Base-by-base conservation (phyloP, 139 green algal species). In the Micractinium sp. region DNA sequence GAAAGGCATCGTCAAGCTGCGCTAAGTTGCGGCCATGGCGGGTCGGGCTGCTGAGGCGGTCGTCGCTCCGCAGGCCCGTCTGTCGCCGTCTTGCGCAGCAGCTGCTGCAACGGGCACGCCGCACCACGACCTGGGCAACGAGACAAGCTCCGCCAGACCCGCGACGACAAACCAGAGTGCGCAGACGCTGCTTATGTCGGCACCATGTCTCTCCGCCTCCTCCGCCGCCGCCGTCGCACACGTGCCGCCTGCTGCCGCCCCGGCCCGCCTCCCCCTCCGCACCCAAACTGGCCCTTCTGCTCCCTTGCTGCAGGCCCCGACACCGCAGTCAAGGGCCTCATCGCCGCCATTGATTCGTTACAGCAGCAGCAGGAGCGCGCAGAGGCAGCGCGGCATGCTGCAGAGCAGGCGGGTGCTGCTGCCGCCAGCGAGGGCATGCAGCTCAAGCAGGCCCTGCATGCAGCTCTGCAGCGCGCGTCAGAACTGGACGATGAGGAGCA, bases 401-500 rank as follows among this genome's bases (percentile, higher is more conserved):
- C 86, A 0, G 76, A 85, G 39, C 27, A 39, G 18, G 78, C 61
- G 27, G 63, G 77, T 3, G 77, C 27, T 1, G 76, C 38, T 7
- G 86, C 86, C 12, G 53, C n/a, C 0, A 38, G 7, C 20, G 53
- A 86, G 5, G 86, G 35, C 22, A 63, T n/a, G 1, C 15, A 19
- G 16, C 63, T 86, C 38, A 33, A 80, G 39, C 38, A 27, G 16
- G 20, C 35, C 61, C 47, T 88, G 85, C 71, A 88, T 27, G 85
- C 71, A 0, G 69, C 85, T 9, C 85, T 88, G 85, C 41, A 4
- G 47, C 41, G 71, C 7, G 63, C 74, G 0, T 71, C 85, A 2
- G 41, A 88, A 41, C 85, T 88, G 19, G 85, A 88, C 56, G 85
- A 88, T 33, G 20, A 5, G 16, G 69, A 82, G 71, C 33, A 82